Conservation (phyloP, 306 rosid species). For the Quercus alba region DNA sequence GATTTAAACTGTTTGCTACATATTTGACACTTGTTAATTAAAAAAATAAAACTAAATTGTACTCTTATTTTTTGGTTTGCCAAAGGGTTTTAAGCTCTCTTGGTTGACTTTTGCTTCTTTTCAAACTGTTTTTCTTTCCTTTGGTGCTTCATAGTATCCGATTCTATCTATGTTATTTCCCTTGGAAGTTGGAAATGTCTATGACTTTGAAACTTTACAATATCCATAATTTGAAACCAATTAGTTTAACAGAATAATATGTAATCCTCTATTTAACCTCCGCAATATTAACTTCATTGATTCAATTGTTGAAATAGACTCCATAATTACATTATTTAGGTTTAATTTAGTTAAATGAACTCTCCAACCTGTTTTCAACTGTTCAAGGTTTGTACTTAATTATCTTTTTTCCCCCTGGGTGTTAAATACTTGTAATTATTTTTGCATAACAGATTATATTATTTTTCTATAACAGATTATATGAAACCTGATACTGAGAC, state of each 20-base stretch:
- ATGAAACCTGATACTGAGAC: slow-evolving; percentile 97
- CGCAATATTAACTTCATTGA: background rate
- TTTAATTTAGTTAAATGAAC: background rate
- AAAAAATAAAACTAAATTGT: background rate
- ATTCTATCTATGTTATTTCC: background rate
- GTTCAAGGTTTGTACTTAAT: slow-evolving; percentile 5
- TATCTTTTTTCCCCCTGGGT: background rate
- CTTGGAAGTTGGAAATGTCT: background rate
- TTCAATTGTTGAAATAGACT: background rate
- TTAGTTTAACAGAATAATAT: background rate
- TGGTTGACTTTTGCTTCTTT: background rate
- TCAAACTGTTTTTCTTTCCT: background rate
- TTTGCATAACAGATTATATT: slow-evolving; percentile 55
- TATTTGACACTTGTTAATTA: background rate
- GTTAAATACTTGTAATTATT: slow-evolving; percentile 7
- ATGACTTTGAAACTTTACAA: background rate
- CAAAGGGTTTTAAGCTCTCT: background rate
- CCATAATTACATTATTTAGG: background rate
- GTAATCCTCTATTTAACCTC: background rate
- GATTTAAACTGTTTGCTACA: background rate
- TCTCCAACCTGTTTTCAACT: slow-evolving; percentile 12
- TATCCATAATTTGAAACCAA: background rate
- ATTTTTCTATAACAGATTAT: slow-evolving; percentile 46
- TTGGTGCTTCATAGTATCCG: too few relatives aligned
- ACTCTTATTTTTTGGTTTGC: background rate